These are phyloP conservation scores for Carallia pectinifolia DNA, from an alignment of 345 rosid genomes.

Conservation along the genomic window DNA sequence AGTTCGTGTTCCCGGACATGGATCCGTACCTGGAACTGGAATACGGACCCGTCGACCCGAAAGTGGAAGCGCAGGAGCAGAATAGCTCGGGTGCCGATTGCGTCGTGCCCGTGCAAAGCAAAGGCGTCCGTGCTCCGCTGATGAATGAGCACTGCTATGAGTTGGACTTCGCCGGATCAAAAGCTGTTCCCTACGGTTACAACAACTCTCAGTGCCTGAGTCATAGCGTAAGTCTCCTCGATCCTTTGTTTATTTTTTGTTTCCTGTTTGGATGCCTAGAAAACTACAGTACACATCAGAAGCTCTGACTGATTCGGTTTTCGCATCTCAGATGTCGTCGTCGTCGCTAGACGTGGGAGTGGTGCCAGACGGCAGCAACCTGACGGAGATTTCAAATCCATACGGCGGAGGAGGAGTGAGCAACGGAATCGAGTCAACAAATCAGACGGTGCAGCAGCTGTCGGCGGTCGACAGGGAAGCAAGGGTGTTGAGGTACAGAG, in stretches of 20 bases:
- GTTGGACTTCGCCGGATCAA: slow-evolving; percentile 53
- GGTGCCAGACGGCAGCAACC: slow-evolving; percentile 77
- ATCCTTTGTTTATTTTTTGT: too few species aligned
- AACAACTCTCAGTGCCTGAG: slow-evolving; percentile 45
- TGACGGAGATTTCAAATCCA: slow-evolving; percentile 61
- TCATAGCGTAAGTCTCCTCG: slow-evolving; percentile 55
- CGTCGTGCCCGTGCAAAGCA: slow-evolving; percentile 73
- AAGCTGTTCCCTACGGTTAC: slow-evolving; percentile 45
- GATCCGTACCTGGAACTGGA: slow-evolving; percentile 82
- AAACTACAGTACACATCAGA: too few species aligned
- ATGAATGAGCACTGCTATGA: slow-evolving; percentile 56
- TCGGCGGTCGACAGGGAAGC: slow-evolving; percentile 87
- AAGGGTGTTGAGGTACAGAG: slow-evolving; percentile 93
- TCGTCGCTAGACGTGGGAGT: slow-evolving; percentile 89
- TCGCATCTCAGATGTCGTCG: slow-evolving; percentile 61
- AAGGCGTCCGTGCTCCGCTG: slow-evolving; percentile 32
- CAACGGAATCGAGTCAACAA: slow-evolving; percentile 41
- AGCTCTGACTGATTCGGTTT: too few species aligned
- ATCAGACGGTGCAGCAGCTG: slow-evolving; percentile 55
- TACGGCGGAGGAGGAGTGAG: slow-evolving; percentile 32
- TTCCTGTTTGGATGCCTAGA: too few species aligned
- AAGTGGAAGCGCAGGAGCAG: slow-evolving; percentile 65
- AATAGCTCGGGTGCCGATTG: slow-evolving; percentile 82
- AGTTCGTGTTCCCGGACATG: slow-evolving; percentile 62
- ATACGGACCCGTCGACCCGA: slow-evolving; percentile 54